These are phyloP conservation scores for Fusarium sp. DNA, from an alignment of 2,329 filamentous ascomycete genomes.

Conservation along the genomic window DNA sequence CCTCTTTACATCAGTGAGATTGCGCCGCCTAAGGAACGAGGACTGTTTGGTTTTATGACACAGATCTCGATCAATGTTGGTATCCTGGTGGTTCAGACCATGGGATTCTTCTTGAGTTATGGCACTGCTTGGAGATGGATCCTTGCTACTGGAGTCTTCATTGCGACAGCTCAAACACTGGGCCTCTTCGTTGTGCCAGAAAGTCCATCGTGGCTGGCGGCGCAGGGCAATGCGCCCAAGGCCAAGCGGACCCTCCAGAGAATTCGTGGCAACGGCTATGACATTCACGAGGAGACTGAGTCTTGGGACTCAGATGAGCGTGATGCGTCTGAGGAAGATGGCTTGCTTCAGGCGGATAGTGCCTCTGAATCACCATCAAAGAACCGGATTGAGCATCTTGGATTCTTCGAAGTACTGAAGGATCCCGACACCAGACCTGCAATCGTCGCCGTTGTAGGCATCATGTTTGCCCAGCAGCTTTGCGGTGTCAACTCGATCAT, in stretches of 20 bases:
- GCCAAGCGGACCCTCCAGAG: constrained; percentile 78
- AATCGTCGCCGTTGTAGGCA: constrained; percentile 84
- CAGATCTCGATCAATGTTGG: constrained; percentile 95
- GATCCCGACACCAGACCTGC: constrained; percentile 77
- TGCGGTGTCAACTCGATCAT: constrained; percentile 97
- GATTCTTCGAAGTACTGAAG: constrained; percentile 73
- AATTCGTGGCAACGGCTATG: constrained; percentile 75
- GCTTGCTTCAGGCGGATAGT: constrained; percentile 64
- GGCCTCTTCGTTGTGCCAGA: constrained; percentile 85
- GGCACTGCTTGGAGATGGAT: constrained; percentile 86
- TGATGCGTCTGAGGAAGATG: constrained; percentile 73
- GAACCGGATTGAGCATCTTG: constrained; percentile 57
- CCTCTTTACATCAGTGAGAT: constrained; percentile 96
- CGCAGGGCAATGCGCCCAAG: constrained; percentile 66
- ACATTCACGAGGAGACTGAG: constrained; percentile 80
- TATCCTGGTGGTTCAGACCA: constrained; percentile 82
- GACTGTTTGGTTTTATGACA: constrained; percentile 86
- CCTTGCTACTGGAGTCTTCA: constrained; percentile 75
- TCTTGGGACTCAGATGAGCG: constrained; percentile 64
- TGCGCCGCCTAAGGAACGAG: constrained; percentile 77
- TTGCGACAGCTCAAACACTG: constrained; percentile 74
- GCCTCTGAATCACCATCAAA: constrained; percentile 42
- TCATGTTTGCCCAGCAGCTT: constrained; percentile 94
- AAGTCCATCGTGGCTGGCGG: constrained; percentile 88
- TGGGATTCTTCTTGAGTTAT: constrained; percentile 89